phyloP scores from a whole-genome alignment of 495 filamentous ascomycete genomes.

The Penicilliopsis zonata region DNA sequence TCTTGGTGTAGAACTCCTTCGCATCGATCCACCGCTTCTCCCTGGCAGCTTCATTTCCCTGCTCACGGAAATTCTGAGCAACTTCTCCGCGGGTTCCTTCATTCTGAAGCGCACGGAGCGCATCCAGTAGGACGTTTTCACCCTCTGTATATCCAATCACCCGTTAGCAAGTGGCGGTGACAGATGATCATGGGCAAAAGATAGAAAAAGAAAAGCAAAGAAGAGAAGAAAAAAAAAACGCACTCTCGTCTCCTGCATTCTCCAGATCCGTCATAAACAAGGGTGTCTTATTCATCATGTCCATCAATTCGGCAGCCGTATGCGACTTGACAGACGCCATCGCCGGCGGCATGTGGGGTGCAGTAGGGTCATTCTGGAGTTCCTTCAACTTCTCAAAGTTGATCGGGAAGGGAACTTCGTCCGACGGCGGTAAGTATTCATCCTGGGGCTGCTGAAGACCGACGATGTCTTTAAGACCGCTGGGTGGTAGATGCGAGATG shows the following conservation, averaged over 20 bases:
- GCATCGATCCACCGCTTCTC: constrained; percentile 69
- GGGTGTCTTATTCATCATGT: constrained; percentile 68
- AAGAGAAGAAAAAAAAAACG: constrained; percentile 10
- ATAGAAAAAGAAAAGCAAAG: constrained; percentile 2
- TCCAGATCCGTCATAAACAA: constrained; percentile 93
- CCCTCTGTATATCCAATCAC: constrained; percentile 20
- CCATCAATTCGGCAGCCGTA: constrained; percentile 57
- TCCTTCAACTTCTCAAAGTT: constrained; percentile 26
- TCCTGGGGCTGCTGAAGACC: not conserved
- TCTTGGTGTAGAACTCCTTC: constrained; percentile 84
- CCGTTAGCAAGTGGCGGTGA: constrained; percentile 3
- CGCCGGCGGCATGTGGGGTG: constrained; percentile 11
- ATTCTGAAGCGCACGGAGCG: constrained; percentile 78
- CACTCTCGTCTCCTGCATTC: constrained; percentile 47
- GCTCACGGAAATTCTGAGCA: constrained; percentile 65
- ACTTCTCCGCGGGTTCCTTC: constrained; percentile 83
- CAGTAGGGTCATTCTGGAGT: constrained; percentile 17
- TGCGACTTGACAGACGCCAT: constrained; percentile 46
- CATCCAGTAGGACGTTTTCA: constrained; percentile 69
- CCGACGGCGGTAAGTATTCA: constrained; percentile 14
- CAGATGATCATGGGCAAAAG: constrained; percentile 1
- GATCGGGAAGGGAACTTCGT: constrained; percentile 31
- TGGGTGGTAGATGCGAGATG: constrained; percentile 1
- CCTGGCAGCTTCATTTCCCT: constrained; percentile 78
- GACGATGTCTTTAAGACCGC: not conserved